phyloP scores from a whole-genome alignment of 148 eudicot genomes.

The Limonium bicolor region DNA sequence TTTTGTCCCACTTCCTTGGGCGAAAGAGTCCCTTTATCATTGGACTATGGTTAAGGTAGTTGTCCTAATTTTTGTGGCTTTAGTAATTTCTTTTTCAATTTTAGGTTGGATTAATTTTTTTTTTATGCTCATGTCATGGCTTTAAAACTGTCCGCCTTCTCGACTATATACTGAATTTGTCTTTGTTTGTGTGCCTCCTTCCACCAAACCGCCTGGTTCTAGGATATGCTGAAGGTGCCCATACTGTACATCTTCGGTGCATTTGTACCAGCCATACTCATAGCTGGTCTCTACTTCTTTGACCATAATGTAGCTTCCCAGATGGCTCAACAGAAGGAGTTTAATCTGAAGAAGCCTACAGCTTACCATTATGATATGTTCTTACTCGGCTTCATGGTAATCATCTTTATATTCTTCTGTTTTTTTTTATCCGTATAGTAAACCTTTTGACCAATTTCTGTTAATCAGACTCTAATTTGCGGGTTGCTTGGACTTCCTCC shows the following conservation, averaged over 20 bases:
- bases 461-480: constrained; percentile 48
- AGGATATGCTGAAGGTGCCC: constrained; percentile 80
- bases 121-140: no score
- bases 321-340: constrained; percentile 87
- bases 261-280: constrained; percentile 72
- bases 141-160: no score
- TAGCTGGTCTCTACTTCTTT: constrained; percentile 87
- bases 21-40: constrained; percentile 43
- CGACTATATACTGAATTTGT: no score
- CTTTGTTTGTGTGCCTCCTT: no score
- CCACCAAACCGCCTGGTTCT: no score
- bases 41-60: constrained; percentile 67
- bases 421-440: neutral
- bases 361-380: constrained; percentile 73
- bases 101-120: neutral
- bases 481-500: constrained; percentile 89
- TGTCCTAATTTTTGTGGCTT: neutral
- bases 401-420: neutral
- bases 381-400: constrained; percentile 76
- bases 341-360: constrained; percentile 75
- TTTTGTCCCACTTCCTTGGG: constrained; percentile 71
- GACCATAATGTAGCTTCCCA: constrained; percentile 96
- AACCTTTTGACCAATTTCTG: neutral
- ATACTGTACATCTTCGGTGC: constrained; percentile 47
- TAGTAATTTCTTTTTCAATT: neutral